A percentile compares a stretch with the other conserved stretches of the same genome.
phyloP scores from a whole-genome alignment of 805 yeast species.

The Kockiozyma suomiensis region DNA sequence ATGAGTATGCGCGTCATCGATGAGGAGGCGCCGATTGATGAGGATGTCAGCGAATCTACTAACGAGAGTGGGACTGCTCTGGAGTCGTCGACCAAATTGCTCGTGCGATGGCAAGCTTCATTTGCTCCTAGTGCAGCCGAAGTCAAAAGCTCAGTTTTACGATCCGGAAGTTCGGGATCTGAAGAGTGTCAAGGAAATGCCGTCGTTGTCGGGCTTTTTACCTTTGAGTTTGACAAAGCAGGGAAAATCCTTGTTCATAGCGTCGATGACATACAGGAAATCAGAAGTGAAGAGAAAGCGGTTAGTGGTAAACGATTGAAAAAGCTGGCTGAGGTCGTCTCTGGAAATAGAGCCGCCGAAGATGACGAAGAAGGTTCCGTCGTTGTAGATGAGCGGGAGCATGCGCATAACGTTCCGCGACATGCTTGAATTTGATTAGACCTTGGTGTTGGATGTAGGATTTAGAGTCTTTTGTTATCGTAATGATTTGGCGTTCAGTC shows the following conservation, averaged over 20 bases:
- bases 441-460: background rate
- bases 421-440: constrained; percentile 5
- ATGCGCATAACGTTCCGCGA: constrained; percentile 11
- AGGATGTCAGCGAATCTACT: background rate
- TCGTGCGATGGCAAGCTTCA: constrained; percentile 29
- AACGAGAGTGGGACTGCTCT: background rate
- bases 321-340: constrained; percentile 19
- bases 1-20: constrained; percentile 28
- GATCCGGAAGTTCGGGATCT: background rate
- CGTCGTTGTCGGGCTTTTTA: constrained; percentile 28
- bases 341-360: background rate
- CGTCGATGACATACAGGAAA: constrained; percentile 30
- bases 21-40: constrained; percentile 6
- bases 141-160: background rate
- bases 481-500: too few relatives aligned
- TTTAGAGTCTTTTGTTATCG: background rate
- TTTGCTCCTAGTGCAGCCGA: constrained; percentile 4
- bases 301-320: constrained; percentile 5
- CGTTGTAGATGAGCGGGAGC: constrained; percentile 13
- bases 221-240: constrained; percentile 27
- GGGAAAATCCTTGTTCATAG: constrained; percentile 30
- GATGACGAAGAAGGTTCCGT: constrained; percentile 24
- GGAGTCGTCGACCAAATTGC: constrained; percentile 17
- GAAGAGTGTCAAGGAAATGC: constrained; percentile 2
- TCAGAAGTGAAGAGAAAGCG: constrained; percentile 8